phyloP scores from a whole-genome alignment of 805 yeast species.

The Geotrichum ghanense region DNA sequence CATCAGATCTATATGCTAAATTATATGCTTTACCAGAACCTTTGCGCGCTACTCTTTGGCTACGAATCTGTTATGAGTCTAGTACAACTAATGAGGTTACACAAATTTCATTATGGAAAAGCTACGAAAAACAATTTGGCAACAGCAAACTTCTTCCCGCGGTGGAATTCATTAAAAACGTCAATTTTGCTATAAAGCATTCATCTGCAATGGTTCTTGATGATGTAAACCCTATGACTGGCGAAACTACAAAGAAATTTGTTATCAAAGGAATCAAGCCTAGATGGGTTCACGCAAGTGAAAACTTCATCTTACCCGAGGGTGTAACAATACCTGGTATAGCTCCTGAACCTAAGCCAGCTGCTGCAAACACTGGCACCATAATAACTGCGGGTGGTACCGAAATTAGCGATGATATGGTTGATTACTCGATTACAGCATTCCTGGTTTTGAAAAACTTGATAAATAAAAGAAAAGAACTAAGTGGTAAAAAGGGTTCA shows the following conservation, averaged over 20 bases:
- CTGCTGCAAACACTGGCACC: constrained; percentile 1
- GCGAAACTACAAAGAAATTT: constrained; percentile 42
- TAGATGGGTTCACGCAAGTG: constrained; percentile 32
- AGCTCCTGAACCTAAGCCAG: constrained; percentile 14
- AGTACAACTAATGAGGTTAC: constrained; percentile 74
- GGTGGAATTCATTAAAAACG: constrained; percentile 92
- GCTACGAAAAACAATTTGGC: constrained; percentile 78
- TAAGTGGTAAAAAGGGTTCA: neutral
- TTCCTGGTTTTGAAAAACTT: neutral
- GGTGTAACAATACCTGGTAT: constrained; percentile 10
- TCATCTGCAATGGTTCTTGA: constrained; percentile 90
- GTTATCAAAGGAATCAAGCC: constrained; percentile 94
- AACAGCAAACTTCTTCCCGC: constrained; percentile 67
- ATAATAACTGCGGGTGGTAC: constrained; percentile 4
- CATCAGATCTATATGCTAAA: constrained; percentile 43
- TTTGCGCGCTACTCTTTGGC: constrained; percentile 85
- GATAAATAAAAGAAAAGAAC: neutral
- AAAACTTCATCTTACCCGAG: constrained; percentile 11
- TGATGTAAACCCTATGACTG: constrained; percentile 40
- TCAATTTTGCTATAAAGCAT: constrained; percentile 73
- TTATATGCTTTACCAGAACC: constrained; percentile 70
- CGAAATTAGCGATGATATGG: constrained; percentile 2
- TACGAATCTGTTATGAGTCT: constrained; percentile 82
- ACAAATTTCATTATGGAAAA: constrained; percentile 90
- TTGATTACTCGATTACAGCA: neutral